phyloP scores from a whole-genome alignment of 2,329 filamentous ascomycete genomes.

The Epichloe sp. region DNA sequence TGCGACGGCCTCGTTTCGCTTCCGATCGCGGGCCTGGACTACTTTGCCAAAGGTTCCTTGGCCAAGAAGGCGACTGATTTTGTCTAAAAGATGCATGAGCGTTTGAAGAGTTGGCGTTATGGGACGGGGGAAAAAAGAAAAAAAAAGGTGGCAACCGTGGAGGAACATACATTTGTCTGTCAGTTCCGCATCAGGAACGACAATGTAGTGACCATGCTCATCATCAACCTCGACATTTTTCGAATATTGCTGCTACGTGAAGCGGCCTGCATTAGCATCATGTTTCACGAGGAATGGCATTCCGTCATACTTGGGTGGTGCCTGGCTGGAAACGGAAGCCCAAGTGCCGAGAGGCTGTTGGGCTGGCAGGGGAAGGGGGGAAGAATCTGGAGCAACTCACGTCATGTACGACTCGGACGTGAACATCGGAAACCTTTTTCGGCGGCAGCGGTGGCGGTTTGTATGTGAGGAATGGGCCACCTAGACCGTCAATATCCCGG shows the following conservation, averaged over 20 bases:
- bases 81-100: constrained; percentile 41
- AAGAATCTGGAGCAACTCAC: constrained; percentile 30
- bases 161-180: constrained; percentile 75
- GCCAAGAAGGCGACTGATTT: constrained; percentile 77
- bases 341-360: background rate
- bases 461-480: constrained; percentile 65
- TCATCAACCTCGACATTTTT: constrained; percentile 74
- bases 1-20: constrained; percentile 65
- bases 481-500: constrained; percentile 56
- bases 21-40: constrained; percentile 76
- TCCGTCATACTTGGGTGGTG: background rate
- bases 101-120: background rate
- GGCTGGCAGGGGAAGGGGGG: background rate
- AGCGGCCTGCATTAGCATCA: background rate
- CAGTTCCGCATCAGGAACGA: constrained; percentile 71
- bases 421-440: constrained; percentile 76
- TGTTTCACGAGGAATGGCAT: background rate
- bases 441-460: constrained; percentile 77
- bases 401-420: constrained; percentile 48
- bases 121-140: background rate
- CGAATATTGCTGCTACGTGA: constrained; percentile 23
- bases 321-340: background rate
- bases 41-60: constrained; percentile 99
- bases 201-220: constrained; percentile 93
- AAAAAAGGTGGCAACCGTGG: background rate